phyloP scores from a whole-genome alignment of 2,329 filamentous ascomycete species.

The Fusarium mexicanum region DNA sequence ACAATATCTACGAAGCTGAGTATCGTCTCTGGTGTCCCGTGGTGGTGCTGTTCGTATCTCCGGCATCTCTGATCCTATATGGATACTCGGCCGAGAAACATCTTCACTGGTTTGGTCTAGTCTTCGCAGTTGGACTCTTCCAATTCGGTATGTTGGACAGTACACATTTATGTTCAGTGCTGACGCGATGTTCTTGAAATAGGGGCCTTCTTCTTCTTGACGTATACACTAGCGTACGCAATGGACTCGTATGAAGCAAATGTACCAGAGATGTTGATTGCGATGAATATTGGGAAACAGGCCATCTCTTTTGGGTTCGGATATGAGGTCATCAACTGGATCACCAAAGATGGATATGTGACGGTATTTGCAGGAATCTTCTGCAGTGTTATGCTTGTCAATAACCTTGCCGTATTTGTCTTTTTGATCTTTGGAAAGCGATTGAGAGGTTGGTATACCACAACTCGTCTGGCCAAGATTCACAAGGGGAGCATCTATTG shows the following conservation, averaged over 20 bases:
- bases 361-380: background rate
- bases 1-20: background rate
- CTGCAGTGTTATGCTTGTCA: background rate
- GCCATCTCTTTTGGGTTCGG: background rate
- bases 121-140: background rate
- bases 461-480: background rate
- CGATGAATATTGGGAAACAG: background rate
- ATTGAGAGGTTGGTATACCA: background rate
- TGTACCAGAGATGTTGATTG: background rate
- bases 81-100: background rate
- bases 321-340: background rate
- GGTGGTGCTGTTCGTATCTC: background rate
- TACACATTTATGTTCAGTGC: fast-evolving
- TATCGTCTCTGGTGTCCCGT: background rate
- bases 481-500: background rate
- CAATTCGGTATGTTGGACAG: background rate
- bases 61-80: background rate
- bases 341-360: background rate
- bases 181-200: background rate
- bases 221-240: background rate
- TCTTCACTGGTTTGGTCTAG: background rate
- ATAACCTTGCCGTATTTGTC: background rate
- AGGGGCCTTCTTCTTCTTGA: background rate
- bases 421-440: background rate
- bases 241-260: background rate